Evolutionary conservation across 345 rosid genomes (phyloP).

Genomic region (Microcos paniculata): DNA sequence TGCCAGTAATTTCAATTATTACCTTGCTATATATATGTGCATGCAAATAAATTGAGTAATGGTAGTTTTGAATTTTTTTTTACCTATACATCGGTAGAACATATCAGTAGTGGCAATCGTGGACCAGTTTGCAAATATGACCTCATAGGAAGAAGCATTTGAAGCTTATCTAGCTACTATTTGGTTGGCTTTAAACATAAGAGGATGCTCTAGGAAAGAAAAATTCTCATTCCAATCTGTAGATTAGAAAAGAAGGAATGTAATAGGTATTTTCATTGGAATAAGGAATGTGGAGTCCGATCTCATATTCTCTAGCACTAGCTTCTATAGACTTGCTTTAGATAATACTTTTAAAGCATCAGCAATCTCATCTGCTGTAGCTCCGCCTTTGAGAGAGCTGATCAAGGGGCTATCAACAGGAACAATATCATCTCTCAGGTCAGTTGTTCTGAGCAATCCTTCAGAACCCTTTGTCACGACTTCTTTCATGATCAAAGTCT

Average conservation of each 20-base stretch:
- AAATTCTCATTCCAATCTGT: not conserved
- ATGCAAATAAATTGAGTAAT: not conserved
- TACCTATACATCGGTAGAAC: not conserved
- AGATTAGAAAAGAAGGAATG: not conserved
- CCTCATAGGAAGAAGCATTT: not conserved
- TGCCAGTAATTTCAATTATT: too few relatives aligned
- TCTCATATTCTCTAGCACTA: slow-evolving; percentile 18
- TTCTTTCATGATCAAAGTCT: slow-evolving; percentile 66
- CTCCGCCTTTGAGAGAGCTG: slow-evolving; percentile 38
- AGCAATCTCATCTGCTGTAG: slow-evolving; percentile 54
- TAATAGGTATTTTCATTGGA: not conserved
- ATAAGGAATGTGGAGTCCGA: too few relatives aligned
- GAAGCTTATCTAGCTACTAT: not conserved
- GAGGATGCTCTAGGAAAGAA: not conserved
- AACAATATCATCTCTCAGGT: slow-evolving; percentile 65
- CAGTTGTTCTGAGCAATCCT: slow-evolving; percentile 57
- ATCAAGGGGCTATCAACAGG: slow-evolving; percentile 68
- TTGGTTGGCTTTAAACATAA: not conserved
- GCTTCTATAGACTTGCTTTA: slow-evolving; percentile 38
- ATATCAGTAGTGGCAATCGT: not conserved
- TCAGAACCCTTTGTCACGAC: slow-evolving; percentile 59
- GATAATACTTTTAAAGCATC: slow-evolving; percentile 51
- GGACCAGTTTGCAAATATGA: not conserved
- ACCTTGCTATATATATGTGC: not conserved
- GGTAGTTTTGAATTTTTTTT: not conserved